Base-by-base conservation (phyloP, 2,329 filamentous ascomycete species). In the Fusarium brachygibbosum region DNA sequence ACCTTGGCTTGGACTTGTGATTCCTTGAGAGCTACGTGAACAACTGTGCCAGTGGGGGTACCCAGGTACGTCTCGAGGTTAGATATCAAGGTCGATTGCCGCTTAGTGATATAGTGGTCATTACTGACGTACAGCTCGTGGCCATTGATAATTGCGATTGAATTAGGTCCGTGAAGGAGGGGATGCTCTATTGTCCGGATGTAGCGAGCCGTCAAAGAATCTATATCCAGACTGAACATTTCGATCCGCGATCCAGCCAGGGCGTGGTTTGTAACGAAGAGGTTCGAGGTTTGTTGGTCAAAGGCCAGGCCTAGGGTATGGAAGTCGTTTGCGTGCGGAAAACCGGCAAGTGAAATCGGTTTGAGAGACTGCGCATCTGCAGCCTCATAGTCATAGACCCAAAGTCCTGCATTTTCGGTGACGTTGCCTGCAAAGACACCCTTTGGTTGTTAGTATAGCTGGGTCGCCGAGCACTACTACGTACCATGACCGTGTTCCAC, bases 111-210 rank as follows among this genome's bases (percentile, higher is more conserved):
- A 64, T 75, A 54, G 62, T 83, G 79, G 59, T 80, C 78, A 45
- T 83, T 83, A 5, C 81, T 82, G 21, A 83, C 76, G 52, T 79
- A 80, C 21, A 84, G 69, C 58, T 82, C 80, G 4, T 77, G 70
- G 10, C 59, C 65, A 56, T 74, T 78, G 31, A 80, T 59, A 2
- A 80, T 55, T 4, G 73, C 72, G 16, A 84, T 79, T 10, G 81
- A 73, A 61, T 84, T 84, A 6, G 82, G 82, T 0, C 58, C 76
- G 42, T 74, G 75, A 14, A 84, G 69, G 7, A 82, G 75, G 1
- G 79, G 76, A 48, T 83, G 80, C 49, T 72, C 68, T 54, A 84
- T 74, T 0, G 79, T 79, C 37, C 75, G 76, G 3, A 76, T 38
- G 56, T 83, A 78, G 6, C 67, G 79, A 2, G 80, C 81, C 2